Evolutionary conservation across 768 basidiomycete species (phyloP), one percentile per base, ranked within the genome.

Genomic region (Glaciozyma martinii): DNA sequence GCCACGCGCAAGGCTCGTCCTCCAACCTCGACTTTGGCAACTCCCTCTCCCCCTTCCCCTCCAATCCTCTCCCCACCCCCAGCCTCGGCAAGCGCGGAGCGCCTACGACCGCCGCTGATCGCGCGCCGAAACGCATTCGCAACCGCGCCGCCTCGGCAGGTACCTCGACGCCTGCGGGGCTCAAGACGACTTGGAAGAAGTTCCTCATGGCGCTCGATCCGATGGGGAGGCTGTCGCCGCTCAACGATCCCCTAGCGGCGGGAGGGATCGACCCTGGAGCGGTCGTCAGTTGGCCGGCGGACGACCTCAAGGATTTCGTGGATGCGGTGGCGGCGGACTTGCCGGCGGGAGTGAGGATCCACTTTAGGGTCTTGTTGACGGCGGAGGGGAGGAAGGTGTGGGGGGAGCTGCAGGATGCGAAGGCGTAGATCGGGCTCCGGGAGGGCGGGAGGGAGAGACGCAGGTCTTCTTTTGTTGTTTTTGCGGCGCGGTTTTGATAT

Each of bases 181-280:
- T 50, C 49, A 50, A 50, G n/a, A 50, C n/a, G n/a, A n/a, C n/a
- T 9, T 50, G 49, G 49, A n/a, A 25, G 7, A 25, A 25, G n/a
- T 50, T 50, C 53, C 53, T 54, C 53, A 8, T 16, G 29, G 29
- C 27, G 27, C 53, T 32, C 27, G 53, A 54, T 16, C 53, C 29
- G 25, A 27, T 19, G 8, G 30, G 30, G 4, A 27, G 53, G 15
- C 30, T 54, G 18, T 18, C 27, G 53, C 53, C 29, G 12, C 27
- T 54, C 16, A 30, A 19, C 53, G 30, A 3, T 18, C 25, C 15
- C 15, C 53, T 54, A 4, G 53, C 30, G 29, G 30, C 19, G 29
- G 53, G 53, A 15, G 53, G 53, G 53, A 54, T 54, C 21, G 53
- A 54, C 53, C 53, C 53, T 3, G 53, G 53, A 15, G 53, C 53